Evolutionary conservation across 805 yeast species (phyloP).

Genomic region (Spathaspora hagerdaliae): DNA sequence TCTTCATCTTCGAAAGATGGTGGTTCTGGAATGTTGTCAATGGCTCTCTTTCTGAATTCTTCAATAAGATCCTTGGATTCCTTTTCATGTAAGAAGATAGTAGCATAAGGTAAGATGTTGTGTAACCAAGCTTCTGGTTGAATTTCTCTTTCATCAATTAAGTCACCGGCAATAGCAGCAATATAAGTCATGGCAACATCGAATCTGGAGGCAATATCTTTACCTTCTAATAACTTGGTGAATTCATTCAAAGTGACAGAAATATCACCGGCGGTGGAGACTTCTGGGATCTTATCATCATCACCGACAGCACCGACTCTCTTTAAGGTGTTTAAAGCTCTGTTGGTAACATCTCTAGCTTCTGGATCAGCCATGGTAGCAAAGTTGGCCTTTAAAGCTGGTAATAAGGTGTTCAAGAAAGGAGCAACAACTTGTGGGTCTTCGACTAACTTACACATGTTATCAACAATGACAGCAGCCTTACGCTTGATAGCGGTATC

Average conservation of each 20-base stretch:
- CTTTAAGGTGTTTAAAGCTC: conserved; percentile 95
- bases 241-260: conserved; percentile 81
- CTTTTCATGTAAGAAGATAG: conserved; percentile 91
- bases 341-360: conserved; percentile 96
- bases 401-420: conserved; percentile 91
- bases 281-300: conserved; percentile 90
- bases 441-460: conserved; percentile 99
- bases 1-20: conserved; percentile 95
- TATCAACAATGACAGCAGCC: conserved; percentile 98
- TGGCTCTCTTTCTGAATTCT: conserved; percentile 92
- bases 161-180: conserved; percentile 97
- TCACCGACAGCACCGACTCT: conserved; percentile 97
- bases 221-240: conserved; percentile 63
- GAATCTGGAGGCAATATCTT: conserved; percentile 74
- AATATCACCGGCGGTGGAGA: conserved; percentile 98
- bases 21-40: conserved; percentile 97
- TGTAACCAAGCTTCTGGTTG: conserved; percentile 90
- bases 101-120: conserved; percentile 87
- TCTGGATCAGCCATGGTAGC: conserved; percentile 99
- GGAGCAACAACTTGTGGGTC: conserved; percentile 99
- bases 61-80: conserved; percentile 84
- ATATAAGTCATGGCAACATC: conserved; percentile 72
- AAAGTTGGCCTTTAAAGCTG: conserved; percentile 92
- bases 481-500: conserved; percentile 99
- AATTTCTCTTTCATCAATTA: conserved; percentile 93